Conservation (phyloP, 495 filamentous ascomycete species). For the Aspergillus sparsus region DNA sequence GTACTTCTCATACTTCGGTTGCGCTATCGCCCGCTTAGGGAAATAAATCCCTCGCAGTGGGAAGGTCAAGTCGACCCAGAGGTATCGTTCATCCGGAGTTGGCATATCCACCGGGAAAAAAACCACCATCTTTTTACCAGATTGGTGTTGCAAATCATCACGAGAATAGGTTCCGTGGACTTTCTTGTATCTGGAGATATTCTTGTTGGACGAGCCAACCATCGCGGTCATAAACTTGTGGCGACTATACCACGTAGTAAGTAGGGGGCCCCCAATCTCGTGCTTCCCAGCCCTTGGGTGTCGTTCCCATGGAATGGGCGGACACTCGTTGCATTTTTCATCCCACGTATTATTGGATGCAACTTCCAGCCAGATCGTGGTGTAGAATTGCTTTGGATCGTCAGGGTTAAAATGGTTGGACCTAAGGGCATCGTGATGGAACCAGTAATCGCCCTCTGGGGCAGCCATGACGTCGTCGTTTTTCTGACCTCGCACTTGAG, state of each 20-base stretch:
- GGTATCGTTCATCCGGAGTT: slow-evolving; percentile 1
- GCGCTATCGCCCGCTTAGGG: slow-evolving; percentile 1
- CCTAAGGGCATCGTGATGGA: slow-evolving; percentile 1
- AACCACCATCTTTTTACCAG: slow-evolving; percentile 1
- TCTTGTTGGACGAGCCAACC: slow-evolving; percentile 4
- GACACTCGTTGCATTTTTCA: neutral
- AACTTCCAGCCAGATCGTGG: slow-evolving; percentile 1
- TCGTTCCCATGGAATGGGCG: slow-evolving; percentile 2
- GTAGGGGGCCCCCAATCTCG: neutral
- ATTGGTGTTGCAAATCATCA: slow-evolving; percentile 1
- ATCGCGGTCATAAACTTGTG: slow-evolving; percentile 5
- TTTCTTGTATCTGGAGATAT: slow-evolving; percentile 3
- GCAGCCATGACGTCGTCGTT: neutral
- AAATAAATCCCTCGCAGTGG: slow-evolving; percentile 1
- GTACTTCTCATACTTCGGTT: neutral
- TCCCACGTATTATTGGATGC: neutral
- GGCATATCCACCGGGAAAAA: slow-evolving; percentile 6
- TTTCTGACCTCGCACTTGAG: slow-evolving; percentile 1
- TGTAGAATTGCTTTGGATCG: slow-evolving; percentile 5
- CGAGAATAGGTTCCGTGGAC: neutral
- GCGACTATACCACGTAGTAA: slow-evolving; percentile 2
- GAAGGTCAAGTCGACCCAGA: slow-evolving; percentile 4
- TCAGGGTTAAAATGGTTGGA: slow-evolving; percentile 2
- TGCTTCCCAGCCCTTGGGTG: neutral
- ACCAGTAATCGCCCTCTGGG: neutral